Base-by-base conservation (phyloP, 192 early-diverging fungal genomes). In the Coemansia reversa region DNA sequence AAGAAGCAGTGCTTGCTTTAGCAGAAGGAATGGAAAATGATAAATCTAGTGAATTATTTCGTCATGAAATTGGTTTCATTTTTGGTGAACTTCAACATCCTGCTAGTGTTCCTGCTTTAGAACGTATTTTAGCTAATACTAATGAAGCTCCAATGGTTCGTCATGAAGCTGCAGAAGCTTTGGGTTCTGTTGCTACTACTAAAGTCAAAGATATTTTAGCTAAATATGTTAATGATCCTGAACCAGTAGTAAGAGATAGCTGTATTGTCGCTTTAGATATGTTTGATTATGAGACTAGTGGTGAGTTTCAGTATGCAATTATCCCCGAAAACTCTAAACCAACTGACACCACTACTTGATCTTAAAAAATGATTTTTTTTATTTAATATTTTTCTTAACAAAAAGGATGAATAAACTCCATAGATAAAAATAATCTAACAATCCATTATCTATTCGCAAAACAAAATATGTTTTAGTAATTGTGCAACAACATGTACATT, bases 61-160 rank as follows among this genome's bases (percentile, higher is more conserved):
- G 94, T 58, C 96, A 98, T 62, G 96, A 98, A 73, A 92, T 91
- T 35, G 93, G 93, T 25, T 98, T 93, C 74, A 90, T 98, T 14
- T 98, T 98, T 85, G 96, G 96, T 56, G 94, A 98, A 75, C 87
- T 98, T 87, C 94, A 95, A 83, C 93, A 94, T 65, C 89, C 89
- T 27, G 94, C 90, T 5, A 86, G 87, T 23, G 92, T 98, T 0
- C 94, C 95, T 28, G 85, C 92, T 7, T 82, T 98, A 42, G 83
- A 88, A 9, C 85, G 89, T 61, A 83, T 88, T 6, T 83, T 98
- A n/a, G 83, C 79, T 47, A 91, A 93, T 78, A 66, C 73, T 9
- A 69, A 84, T 25, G 96, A 98, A 73, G 85, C 82, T 8, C 67
- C 88, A 39, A 98, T 98, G 94, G 96, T 98, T 4, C 88, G 96